A percentile compares a stretch with the other conserved stretches of the same genome.
These are phyloP conservation scores for Elsinoe necatrix DNA, from an alignment of 2,329 filamentous ascomycete genomes.

Conservation along the genomic window DNA sequence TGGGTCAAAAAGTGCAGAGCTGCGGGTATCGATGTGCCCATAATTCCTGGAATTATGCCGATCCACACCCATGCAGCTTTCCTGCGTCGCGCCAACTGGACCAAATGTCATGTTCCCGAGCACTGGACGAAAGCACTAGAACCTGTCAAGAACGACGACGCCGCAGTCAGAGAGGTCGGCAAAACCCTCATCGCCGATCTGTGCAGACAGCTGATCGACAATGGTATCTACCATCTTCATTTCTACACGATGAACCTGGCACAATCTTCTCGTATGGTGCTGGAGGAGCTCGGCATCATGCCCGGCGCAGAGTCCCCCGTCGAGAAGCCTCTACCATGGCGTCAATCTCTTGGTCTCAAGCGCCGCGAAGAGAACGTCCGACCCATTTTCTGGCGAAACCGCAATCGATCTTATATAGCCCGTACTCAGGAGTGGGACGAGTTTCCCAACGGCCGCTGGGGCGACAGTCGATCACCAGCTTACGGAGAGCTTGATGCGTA, in stretches of 20 bases:
- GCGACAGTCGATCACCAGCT: slow-evolving; percentile 89
- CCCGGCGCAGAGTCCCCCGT: slow-evolving; percentile 69
- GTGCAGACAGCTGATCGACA: slow-evolving; percentile 75
- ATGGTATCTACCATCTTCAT: slow-evolving; percentile 76
- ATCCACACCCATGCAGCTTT: slow-evolving; percentile 95
- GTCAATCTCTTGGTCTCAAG: slow-evolving; percentile 82
- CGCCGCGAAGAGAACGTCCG: slow-evolving; percentile 90
- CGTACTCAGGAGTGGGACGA: slow-evolving; percentile 98
- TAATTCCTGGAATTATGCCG: slow-evolving; percentile 82
- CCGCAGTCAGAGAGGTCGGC: slow-evolving; percentile 81
- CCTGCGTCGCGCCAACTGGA: slow-evolving; percentile 80
- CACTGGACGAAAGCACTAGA: slow-evolving; percentile 76
- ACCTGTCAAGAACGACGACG: slow-evolving; percentile 93
- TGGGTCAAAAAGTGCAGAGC: slow-evolving; percentile 85
- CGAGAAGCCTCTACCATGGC: slow-evolving; percentile 90
- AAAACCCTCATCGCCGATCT: slow-evolving; percentile 80
- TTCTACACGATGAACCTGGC: slow-evolving; percentile 99
- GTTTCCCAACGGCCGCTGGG: slow-evolving; percentile 97
- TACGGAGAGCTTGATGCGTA: slow-evolving; percentile 95
- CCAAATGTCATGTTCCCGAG: slow-evolving; percentile 73
- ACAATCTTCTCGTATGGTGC: slow-evolving; percentile 84
- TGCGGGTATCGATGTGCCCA: slow-evolving; percentile 73
- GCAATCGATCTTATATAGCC: slow-evolving; percentile 89
- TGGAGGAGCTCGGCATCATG: slow-evolving; percentile 78
- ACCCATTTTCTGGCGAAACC: slow-evolving; percentile 97